phyloP scores from a whole-genome alignment of 2,329 filamentous ascomycete genomes.

The Aspergillus ruber region DNA sequence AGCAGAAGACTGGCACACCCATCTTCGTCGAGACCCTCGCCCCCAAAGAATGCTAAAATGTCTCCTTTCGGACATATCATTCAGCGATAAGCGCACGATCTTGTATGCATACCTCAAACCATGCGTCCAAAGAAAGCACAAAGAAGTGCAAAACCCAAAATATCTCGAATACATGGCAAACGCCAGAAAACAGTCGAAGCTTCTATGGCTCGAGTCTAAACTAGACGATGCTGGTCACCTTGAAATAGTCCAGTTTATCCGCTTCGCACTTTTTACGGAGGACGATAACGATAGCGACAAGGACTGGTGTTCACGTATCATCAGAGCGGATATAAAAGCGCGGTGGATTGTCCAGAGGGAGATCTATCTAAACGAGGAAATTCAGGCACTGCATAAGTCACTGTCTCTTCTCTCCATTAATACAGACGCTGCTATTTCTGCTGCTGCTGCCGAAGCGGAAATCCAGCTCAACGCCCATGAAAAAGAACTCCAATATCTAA shows the following conservation, averaged over 20 bases:
- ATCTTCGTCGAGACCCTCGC: conserved; percentile 1
- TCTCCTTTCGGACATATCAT: background rate
- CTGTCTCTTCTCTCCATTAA: background rate
- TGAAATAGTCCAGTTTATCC: background rate
- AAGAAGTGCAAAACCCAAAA: no score
- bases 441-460: background rate
- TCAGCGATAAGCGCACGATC: background rate
- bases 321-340: background rate
- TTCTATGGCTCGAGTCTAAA: background rate
- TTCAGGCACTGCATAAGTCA: background rate
- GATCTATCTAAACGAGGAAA: background rate
- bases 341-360: background rate
- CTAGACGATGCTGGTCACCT: background rate
- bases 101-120: background rate
- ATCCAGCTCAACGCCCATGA: background rate
- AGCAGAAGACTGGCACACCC: conserved; percentile 3
- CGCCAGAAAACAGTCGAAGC: background rate
- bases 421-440: background rate
- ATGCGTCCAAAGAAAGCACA: no score
- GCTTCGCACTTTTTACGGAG: background rate
- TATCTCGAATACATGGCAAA: background rate
- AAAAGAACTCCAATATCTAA: background rate
- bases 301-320: background rate
- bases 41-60: background rate
- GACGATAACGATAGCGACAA: no score